These are phyloP conservation scores for Melastoma candidum DNA, from an alignment of 441 rosid species.

Conservation along the genomic window DNA sequence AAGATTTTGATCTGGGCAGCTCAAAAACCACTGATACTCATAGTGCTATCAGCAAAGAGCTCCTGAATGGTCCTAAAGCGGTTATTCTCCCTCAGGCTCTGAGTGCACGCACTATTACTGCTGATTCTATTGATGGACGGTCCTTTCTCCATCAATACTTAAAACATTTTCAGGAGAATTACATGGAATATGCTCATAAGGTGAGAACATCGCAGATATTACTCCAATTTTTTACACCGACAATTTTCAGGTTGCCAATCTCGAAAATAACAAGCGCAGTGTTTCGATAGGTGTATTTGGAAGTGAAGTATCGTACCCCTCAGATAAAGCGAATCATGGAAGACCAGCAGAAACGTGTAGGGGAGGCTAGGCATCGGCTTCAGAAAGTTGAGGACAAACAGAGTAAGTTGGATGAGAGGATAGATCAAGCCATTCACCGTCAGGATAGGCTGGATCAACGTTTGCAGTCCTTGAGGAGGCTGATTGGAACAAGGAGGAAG, in stretches of 20 bases:
- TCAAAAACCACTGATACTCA: conserved; percentile 38
- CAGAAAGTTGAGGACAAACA: conserved; percentile 64
- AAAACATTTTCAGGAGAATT: conserved; percentile 90
- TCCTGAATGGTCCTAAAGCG: conserved; percentile 70
- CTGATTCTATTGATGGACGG: conserved; percentile 90
- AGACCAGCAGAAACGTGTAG: conserved; percentile 56
- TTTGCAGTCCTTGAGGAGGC: conserved; percentile 52
- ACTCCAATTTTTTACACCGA: neutral
- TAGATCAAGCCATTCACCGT: conserved; percentile 28
- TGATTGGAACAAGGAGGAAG: conserved; percentile 70
- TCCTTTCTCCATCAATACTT: conserved; percentile 77
- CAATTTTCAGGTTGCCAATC: neutral
- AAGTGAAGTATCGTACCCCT: conserved; percentile 86
- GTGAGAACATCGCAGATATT: conserved; percentile 26
- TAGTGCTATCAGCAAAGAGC: conserved; percentile 79
- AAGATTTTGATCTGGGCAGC: conserved; percentile 23
- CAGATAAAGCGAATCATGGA: conserved; percentile 73
- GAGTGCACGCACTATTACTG: conserved; percentile 60
- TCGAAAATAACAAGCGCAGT: conserved; percentile 6
- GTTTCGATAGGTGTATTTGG: conserved; percentile 57
- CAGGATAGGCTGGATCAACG: conserved; percentile 61
- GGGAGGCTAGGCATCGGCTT: conserved; percentile 55
- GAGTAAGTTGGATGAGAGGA: conserved; percentile 46
- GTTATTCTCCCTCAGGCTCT: conserved; percentile 73
- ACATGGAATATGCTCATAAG: conserved; percentile 95